Percentiles rank a stretch among this genome's conserved stretches.
Evolutionary conservation across 2,329 filamentous ascomycete genomes (phyloP).

Genomic region (Alternaria sp.): DNA sequence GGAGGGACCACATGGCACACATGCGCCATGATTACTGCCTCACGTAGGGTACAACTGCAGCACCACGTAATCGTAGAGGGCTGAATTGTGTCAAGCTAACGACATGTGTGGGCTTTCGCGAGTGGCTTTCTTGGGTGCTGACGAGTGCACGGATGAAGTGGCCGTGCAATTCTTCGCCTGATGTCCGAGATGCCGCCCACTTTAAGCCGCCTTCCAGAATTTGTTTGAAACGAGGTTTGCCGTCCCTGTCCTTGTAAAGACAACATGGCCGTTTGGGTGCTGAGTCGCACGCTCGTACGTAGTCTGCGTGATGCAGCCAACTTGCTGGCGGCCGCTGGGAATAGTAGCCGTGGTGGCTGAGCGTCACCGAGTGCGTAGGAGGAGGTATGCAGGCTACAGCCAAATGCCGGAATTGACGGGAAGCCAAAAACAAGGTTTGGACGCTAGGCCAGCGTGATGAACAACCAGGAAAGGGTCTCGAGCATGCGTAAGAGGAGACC

Average conservation of each 20-base stretch:
- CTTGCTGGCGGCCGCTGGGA: neutral
- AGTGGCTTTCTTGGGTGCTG: conserved; percentile 10
- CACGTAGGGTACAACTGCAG: conserved; percentile 22
- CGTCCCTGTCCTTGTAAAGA: conserved; percentile 9
- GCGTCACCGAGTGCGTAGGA: neutral
- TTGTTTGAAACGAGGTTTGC: conserved; percentile 14
- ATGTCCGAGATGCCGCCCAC: neutral
- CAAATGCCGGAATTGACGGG: conserved; percentile 10
- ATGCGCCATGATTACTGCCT: conserved; percentile 10
- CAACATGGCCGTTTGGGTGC: conserved; percentile 4
- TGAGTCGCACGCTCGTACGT: neutral
- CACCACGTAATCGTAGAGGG: conserved; percentile 28
- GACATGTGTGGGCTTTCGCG: conserved; percentile 10
- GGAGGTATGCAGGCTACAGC: conserved; percentile 7
- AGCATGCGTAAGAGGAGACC: conserved; percentile 9
- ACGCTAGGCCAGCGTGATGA: conserved; percentile 8
- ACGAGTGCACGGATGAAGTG: conserved; percentile 5
- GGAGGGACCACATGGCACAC: conserved; percentile 10
- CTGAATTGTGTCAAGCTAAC: conserved; percentile 14
- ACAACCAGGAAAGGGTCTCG: conserved; percentile 18
- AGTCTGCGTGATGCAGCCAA: neutral
- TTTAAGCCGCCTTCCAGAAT: conserved; percentile 10
- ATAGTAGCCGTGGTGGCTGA: neutral
- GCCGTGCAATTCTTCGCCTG: conserved; percentile 7
- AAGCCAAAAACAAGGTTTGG: conserved; percentile 13